Base-by-base conservation (phyloP, 768 basidiomycete species). In the Tylopilus cervinicoccineus region DNA sequence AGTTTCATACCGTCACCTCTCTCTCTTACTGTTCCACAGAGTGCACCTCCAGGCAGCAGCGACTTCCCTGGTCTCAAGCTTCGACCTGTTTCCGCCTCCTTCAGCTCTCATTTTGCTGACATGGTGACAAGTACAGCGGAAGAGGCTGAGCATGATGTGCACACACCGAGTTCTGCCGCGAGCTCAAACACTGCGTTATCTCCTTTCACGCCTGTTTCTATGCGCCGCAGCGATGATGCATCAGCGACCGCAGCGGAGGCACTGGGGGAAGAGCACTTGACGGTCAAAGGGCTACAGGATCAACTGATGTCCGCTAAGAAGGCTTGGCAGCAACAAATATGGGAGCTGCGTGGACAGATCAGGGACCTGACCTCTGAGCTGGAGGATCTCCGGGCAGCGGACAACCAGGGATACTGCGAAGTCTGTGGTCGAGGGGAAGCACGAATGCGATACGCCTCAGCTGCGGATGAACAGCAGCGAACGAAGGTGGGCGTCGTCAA, bases 341-440 rank as follows among this genome's bases (percentile, higher is more conserved):
- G 77, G 82, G 88, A 89, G 59, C 69, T 91, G 43, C 86, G 86
- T 59, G 77, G 78, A 12, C 84, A 86, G 61, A 77, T 91, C 38
- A 77, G 78, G 40, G 83, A 84, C 61, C 70, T 92, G 48, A 83
- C 85, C 53, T 72, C 76, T 17, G 85, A 90, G 62, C 62, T 91
- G 28, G 81, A 84, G 28, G 76, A 74, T 22, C 66, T 83, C 34
- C 79, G 75, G 39, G 66, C 65, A 23, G 62, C 56, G 14, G 74
- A 74, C 33, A 63, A 67, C 38, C 70, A 70, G 40, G 62, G 58
- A 20, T 78, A 76, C 47, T 91, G 88, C 62, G 70, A 76, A 4
- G 60, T 68, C 32, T 89, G 88, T 58, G 84, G 86, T 26, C 70
- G 83, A 51, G 80, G 80, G 36, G 54, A 57, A 27, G 33, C 38